A percentile compares a stretch with the other conserved stretches of the same genome.
Evolutionary conservation across 163 green algal genomes (phyloP).

Genomic region (Smithsoniella earleae): DNA sequence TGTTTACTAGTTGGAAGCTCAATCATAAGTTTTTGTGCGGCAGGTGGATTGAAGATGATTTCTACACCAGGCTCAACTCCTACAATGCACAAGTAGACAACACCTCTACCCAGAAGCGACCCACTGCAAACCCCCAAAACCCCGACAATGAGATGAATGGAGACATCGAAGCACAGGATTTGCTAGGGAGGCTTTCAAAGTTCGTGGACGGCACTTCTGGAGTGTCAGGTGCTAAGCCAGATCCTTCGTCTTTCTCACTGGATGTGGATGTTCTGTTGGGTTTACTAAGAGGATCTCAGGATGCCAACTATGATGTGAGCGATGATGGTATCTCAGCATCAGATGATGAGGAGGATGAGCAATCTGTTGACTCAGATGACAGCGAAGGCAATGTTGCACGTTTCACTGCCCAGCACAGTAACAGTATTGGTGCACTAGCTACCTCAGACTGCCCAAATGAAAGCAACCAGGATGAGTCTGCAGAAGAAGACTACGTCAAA

Average conservation of each 20-base stretch:
- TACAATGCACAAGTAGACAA: not conserved
- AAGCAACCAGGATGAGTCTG: not conserved
- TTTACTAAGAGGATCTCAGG: not conserved
- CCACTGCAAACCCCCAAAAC: not conserved
- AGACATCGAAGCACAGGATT: not conserved
- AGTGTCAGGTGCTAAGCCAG: not conserved
- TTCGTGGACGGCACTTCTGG: not conserved
- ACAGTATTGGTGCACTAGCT: not conserved
- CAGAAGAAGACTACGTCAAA: not conserved
- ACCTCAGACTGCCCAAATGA: not conserved
- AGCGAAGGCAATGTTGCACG: not conserved
- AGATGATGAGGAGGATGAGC: not conserved
- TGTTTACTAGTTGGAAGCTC: too few species aligned
- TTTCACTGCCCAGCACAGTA: not conserved
- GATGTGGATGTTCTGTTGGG: slow-evolving; percentile 5
- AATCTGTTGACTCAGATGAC: not conserved
- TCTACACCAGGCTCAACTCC: not conserved
- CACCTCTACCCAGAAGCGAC: not conserved
- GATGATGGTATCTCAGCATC: not conserved
- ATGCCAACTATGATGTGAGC: not conserved
- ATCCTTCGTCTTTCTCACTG: slow-evolving; percentile 13
- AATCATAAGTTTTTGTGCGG: too few species aligned
- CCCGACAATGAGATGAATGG: not conserved
- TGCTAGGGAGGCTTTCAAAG: not conserved
- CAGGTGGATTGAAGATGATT: slow-evolving; percentile 25